These are phyloP conservation scores for Blastobotrys arbuscula DNA, from an alignment of 1,139 yeast genomes.

Conservation along the genomic window DNA sequence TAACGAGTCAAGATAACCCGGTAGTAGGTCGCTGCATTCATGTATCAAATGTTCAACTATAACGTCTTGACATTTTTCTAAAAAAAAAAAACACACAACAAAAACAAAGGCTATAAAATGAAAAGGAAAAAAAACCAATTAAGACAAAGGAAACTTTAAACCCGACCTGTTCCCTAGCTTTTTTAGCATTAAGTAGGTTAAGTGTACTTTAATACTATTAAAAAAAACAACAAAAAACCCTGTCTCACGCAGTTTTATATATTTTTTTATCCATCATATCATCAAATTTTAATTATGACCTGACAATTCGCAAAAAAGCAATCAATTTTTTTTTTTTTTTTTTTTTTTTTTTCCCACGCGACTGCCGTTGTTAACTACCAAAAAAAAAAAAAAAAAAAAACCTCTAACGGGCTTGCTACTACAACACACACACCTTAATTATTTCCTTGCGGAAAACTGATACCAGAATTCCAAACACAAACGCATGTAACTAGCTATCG, in stretches of 20 bases:
- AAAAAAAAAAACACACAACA: not conserved
- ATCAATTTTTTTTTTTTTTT: not conserved
- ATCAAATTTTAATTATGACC: not conserved
- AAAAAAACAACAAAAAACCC: not conserved
- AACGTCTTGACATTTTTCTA: not conserved
- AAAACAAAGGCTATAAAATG: not conserved
- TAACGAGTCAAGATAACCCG: not conserved
- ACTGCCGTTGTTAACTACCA: not conserved
- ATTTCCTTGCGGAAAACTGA: not conserved
- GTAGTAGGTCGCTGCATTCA: not conserved
- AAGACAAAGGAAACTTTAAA: slow-evolving; percentile 12
- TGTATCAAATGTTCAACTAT: not conserved
- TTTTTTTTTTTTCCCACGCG: not conserved
- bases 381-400: no score
- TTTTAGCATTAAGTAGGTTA: no score
- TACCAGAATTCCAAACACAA: not conserved
- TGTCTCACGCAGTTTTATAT: not conserved
- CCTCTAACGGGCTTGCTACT: not conserved
- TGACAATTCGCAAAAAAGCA: not conserved
- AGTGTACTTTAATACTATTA: not conserved
- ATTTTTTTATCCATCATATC: not conserved
- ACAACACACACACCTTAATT: no score
- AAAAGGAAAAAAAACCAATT: not conserved
- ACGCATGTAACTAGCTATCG: no score
- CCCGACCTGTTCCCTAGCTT: not conserved